Conservation (phyloP, 306 rosid genomes). For the Lagenaria siceraria region DNA sequence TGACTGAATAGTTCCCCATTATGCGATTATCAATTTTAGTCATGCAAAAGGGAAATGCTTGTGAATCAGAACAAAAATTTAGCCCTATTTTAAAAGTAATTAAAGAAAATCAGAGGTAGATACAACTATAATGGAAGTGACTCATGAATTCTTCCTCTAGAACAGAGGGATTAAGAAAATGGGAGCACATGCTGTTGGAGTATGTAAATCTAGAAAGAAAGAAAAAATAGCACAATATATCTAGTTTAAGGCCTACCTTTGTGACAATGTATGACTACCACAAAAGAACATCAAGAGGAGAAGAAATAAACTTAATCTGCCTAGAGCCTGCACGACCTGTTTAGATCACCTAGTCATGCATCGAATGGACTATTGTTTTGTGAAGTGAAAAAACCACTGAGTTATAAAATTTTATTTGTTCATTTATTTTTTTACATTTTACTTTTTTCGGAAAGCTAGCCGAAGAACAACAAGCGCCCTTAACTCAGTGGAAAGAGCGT, state of each 20-base stretch:
- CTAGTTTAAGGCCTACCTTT: neutral
- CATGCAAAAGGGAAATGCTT: constrained; percentile 28
- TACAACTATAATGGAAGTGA: neutral
- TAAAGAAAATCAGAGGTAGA: neutral
- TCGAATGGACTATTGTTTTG: neutral
- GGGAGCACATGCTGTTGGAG: neutral
- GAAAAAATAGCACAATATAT: neutral
- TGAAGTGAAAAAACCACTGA: neutral
- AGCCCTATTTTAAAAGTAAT: neutral
- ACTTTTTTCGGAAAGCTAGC: neutral
- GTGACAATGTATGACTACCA: neutral
- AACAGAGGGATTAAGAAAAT: neutral
- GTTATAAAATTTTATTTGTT: neutral
- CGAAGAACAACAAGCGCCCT: neutral
- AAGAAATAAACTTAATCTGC: neutral
- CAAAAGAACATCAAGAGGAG: neutral
- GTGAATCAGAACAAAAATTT: constrained; percentile 22
- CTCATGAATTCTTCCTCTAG: neutral
- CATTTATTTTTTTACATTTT: neutral
- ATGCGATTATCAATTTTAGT: constrained; percentile 11
- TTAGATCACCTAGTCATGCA: neutral
- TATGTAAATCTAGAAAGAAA: neutral
- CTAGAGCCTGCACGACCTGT: neutral
- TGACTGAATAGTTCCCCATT: constrained; percentile 41
- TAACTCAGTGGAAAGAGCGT: too few relatives aligned